phyloP scores from a whole-genome alignment of 2,329 filamentous ascomycete genomes.

The Scedosporium apiospermum region DNA sequence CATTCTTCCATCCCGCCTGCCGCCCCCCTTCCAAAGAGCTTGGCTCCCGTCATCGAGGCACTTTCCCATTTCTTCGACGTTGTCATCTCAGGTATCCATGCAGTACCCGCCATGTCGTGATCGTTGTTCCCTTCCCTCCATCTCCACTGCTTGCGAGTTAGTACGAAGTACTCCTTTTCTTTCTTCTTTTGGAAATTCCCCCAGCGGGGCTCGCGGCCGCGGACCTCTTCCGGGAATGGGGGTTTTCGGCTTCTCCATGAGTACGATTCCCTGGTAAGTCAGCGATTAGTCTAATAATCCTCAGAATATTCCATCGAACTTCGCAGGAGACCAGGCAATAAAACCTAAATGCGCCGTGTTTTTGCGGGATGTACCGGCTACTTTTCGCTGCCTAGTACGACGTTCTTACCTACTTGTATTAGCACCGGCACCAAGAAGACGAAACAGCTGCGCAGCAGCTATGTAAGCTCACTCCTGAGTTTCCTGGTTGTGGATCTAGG shows the following conservation, averaged over 20 bases:
- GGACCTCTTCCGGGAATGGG: not conserved
- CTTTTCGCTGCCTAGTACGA: no score
- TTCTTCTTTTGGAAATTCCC: not conserved
- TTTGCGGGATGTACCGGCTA: no score
- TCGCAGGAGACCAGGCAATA: no score
- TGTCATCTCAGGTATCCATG: not conserved
- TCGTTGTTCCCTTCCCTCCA: not conserved
- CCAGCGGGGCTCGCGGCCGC: not conserved
- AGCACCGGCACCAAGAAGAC: no score
- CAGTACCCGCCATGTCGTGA: not conserved
- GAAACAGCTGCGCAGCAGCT: no score
- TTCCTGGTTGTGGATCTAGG: no score
- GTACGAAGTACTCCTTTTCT: not conserved
- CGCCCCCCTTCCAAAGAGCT: not conserved
- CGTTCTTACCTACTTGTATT: no score
- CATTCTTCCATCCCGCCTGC: not conserved
- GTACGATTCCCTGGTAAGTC: no score
- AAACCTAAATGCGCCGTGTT: no score
- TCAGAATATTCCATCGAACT: no score
- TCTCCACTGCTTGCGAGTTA: not conserved
- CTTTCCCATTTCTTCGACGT: not conserved
- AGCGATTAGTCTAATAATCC: no score
- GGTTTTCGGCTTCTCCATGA: not conserved
- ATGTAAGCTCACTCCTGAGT: no score
- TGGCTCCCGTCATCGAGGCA: not conserved